Conservation (phyloP, 2,329 filamentous ascomycete genomes). For the Sporothrix mexicana region DNA sequence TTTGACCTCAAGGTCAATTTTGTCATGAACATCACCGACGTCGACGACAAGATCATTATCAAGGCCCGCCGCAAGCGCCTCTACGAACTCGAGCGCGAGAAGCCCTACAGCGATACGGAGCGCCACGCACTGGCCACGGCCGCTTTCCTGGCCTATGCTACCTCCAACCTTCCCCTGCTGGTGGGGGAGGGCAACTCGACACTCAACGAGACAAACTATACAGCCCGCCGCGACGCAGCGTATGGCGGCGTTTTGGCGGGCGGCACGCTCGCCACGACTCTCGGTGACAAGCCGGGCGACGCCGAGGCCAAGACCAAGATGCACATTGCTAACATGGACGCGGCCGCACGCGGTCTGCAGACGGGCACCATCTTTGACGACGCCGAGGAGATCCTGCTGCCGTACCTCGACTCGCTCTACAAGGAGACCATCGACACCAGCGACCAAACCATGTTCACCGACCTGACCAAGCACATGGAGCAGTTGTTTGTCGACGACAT, state of each 20-base stretch:
- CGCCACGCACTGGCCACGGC: conserved; percentile 36
- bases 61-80: conserved; percentile 41
- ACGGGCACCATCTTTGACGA: conserved; percentile 57
- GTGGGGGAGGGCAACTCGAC: conserved; percentile 13
- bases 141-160: conserved; percentile 40
- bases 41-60: conserved; percentile 63
- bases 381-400: conserved; percentile 66
- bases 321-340: conserved; percentile 41
- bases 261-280: conserved; percentile 35
- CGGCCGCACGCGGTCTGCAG: conserved; percentile 39
- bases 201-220: conserved; percentile 37
- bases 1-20: conserved; percentile 74
- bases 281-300: conserved; percentile 39
- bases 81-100: conserved; percentile 38
- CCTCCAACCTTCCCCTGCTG: conserved; percentile 40
- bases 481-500: conserved; percentile 72
- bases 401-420: conserved; percentile 66
- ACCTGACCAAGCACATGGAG: conserved; percentile 69
- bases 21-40: conserved; percentile 79
- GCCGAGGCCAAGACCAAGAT: conserved; percentile 41
- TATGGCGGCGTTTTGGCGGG: conserved; percentile 40
- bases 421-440: conserved; percentile 62
- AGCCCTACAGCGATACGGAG: conserved; percentile 36
- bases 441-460: conserved; percentile 70
- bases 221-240: conserved; percentile 35